phyloP scores from a whole-genome alignment of 2,329 filamentous ascomycete species.

The Zalaria obscura region DNA sequence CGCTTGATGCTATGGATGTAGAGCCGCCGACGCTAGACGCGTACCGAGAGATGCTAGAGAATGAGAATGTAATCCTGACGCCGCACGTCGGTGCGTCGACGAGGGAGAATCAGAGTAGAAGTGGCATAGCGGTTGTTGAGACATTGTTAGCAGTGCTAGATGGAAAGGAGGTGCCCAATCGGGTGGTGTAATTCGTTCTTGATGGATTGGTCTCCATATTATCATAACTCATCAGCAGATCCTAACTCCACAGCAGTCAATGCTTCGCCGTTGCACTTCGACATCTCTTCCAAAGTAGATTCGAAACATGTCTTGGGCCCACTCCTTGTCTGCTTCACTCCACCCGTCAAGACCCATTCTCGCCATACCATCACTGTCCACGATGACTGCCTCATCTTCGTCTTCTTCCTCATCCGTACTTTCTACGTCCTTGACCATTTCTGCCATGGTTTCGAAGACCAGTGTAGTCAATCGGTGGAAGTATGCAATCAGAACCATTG shows the following conservation, averaged over 20 bases:
- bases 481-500: constrained; percentile 64
- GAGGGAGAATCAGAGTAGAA: constrained; percentile 20
- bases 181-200: too few relatives aligned
- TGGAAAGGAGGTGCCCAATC: too few relatives aligned
- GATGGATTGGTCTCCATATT: not conserved
- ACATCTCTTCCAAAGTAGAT: constrained; percentile 54
- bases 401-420: constrained; percentile 24
- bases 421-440: constrained; percentile 39
- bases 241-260: constrained; percentile 60
- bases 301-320: constrained; percentile 47
- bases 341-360: constrained; percentile 67
- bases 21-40: constrained; percentile 16
- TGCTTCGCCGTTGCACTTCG: constrained; percentile 50
- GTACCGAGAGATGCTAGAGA: constrained; percentile 13
- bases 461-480: constrained; percentile 63
- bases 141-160: constrained; percentile 6
- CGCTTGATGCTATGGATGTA: constrained; percentile 15
- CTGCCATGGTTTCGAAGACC: constrained; percentile 47
- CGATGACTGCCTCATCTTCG: constrained; percentile 22
- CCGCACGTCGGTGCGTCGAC: constrained; percentile 35
- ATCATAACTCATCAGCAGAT: constrained; percentile 38
- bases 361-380: constrained; percentile 51
- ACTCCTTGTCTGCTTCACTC: constrained; percentile 56
- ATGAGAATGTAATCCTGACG: constrained; percentile 22
- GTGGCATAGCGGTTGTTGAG: constrained; percentile 22